These are phyloP conservation scores for Cutaneotrichosporon cyanovorans DNA, from an alignment of 1,284 basidiomycete species.

Conservation along the genomic window DNA sequence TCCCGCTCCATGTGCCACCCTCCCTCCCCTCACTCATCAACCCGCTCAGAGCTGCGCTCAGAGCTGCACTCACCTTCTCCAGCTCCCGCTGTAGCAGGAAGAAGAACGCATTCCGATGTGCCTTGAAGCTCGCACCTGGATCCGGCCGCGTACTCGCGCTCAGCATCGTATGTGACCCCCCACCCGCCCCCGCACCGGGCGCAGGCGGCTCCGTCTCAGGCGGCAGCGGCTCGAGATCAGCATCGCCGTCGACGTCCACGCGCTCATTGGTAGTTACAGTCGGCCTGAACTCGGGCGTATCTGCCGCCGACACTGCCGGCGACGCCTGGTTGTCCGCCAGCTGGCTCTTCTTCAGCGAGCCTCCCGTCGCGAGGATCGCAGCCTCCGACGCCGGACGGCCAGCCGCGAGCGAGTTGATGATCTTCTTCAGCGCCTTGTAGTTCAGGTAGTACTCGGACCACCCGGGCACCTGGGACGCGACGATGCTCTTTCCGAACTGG, in stretches of 20 bases:
- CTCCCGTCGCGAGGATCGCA: constrained; percentile 72
- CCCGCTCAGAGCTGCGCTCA: too few relatives aligned
- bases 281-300: constrained; percentile 9
- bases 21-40: too few relatives aligned
- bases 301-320: constrained; percentile 6
- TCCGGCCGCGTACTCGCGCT: constrained; percentile 17
- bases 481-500: constrained; percentile 97
- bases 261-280: not conserved
- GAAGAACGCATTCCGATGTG: constrained; percentile 96
- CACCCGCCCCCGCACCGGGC: constrained; percentile 8
- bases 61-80: constrained; percentile 65
- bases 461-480: constrained; percentile 91
- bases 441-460: constrained; percentile 96
- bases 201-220: constrained; percentile 40
- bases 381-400: constrained; percentile 81
- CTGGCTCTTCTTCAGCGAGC: constrained; percentile 59
- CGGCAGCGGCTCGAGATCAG: constrained; percentile 42
- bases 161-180: constrained; percentile 19
- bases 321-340: not conserved
- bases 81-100: constrained; percentile 97
- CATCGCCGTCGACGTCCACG: not conserved
- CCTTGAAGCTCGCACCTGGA: constrained; percentile 59
- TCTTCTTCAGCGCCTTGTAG: constrained; percentile 70
- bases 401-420: constrained; percentile 93
- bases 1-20: too few relatives aligned